Evolutionary conservation across 768 basidiomycete species (phyloP), one percentile per base, ranked within the genome.

Genomic region (Amanita pallidorosea): DNA sequence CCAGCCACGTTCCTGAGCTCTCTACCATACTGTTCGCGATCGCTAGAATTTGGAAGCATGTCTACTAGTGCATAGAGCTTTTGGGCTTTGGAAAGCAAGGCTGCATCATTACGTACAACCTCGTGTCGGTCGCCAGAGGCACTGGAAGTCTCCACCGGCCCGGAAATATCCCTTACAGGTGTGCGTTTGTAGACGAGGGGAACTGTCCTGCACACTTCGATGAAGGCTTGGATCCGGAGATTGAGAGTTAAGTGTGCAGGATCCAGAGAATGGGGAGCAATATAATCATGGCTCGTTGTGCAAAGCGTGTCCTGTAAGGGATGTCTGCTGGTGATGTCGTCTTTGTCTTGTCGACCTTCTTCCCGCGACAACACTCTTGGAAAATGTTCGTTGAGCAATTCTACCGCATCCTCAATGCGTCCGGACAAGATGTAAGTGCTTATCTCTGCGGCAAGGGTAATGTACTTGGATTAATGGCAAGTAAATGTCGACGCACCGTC

Each of bases 211-310:
- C 89, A 81, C 18, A 83, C 76, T 65, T 97, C 94, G 59, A 88
- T 82, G 68, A 96, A 97, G 2, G 80, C 78, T 37, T 87, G 82
- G 44, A 96, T 88, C 45, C 84, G 85, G 35, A 97, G 80, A 61
- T 96, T 93, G 54, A 97, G 75, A 15, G 72, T 70, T 47, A 95
- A 73, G 58, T 92, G 88, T 1, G 70, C 64, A n/a, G 91, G 85
- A 43, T 84, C 73, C 23, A 82, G 72, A 5, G 90, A 84, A n/a
- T 51, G 50, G 15, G 50, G 42, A 22, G 50, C 50, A 13, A 51
- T 11, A 33, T 51, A 51, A 25, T 51, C 50, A 3, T 25, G 36
- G 12, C 22, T 45, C 18, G 42, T 51, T 11, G 35, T 51, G n/a
- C 2, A 60, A 54, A 42, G 58, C 49, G 57, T 31, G 33, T 34